Evolutionary conservation across 2,329 filamentous ascomycete genomes (phyloP), one percentile per base, ranked within the genome.

Genomic region (Lasiodiplodia gonubiensis): DNA sequence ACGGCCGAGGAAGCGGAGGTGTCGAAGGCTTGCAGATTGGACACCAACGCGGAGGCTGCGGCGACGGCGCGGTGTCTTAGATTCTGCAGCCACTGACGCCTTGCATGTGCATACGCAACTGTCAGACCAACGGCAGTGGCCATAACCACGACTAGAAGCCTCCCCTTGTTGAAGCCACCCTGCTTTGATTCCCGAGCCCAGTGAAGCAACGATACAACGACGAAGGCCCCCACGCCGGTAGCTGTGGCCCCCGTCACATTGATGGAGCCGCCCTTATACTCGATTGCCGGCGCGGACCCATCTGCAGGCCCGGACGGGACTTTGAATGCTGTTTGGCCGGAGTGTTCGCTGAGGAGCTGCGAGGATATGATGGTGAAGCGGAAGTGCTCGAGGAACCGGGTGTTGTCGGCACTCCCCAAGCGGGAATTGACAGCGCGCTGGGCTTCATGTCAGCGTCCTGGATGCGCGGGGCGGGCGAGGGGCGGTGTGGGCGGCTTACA

Each of bases 361-460:
- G 94, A 97, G 61, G 93, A 93, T 74, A 97, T 91, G 71, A 97
- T 92, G 25, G 92, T 91, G 80, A 97, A 97, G 70, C 94, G 91
- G 75, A 97, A 97, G 75, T 93, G 91, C 79, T 97, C 94, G 68
- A 97, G 85, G 74, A 97, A 97, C 71, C 89, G 90, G 72, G 90
- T 86, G 76, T 94, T 96, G 73, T 97, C 93, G 72, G 87, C 88
- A 71, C 90, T 86, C 66, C 92, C 90, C 70, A 97, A 86, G 69
- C 88, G 86, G 49, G 90, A 89, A 71, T 90, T 91, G 68, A 94
- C 86, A 11, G 87, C 90, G 73, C 85, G 86, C 90, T 92, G 74
- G 35, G 53, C 52, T 35, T 23, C 23, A 23, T 46, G 66, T 67
- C 49, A 67, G 57, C 49, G 39, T 27, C 23, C 52, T 23, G 66